phyloP scores from a whole-genome alignment of 2,329 filamentous ascomycete species.

The Westerdykella sp. region DNA sequence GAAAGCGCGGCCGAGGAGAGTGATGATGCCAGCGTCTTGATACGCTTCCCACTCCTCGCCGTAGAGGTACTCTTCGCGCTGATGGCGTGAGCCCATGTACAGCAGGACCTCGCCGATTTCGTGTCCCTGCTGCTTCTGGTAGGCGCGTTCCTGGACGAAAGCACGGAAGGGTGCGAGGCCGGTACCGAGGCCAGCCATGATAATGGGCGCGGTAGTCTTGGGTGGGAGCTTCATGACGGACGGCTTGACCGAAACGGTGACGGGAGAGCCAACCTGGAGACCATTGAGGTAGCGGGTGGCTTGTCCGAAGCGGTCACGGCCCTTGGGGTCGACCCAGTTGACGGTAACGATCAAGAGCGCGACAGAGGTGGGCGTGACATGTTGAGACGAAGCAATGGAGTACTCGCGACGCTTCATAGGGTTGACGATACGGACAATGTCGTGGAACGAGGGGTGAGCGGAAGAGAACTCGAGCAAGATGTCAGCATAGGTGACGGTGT shows the following conservation, averaged over 20 bases:
- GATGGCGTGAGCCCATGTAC: conserved; percentile 95
- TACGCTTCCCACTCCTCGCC: conserved; percentile 99
- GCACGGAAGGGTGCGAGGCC: conserved; percentile 98
- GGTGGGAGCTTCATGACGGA: conserved; percentile 98
- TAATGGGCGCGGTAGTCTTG: conserved; percentile 82
- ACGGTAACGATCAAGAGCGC: conserved; percentile 96
- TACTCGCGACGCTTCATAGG: conserved; percentile 97
- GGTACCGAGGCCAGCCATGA: conserved; percentile 98
- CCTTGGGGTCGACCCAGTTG: conserved; percentile 83
- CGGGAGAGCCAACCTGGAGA: conserved; percentile 66
- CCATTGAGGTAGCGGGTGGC: conserved; percentile 82
- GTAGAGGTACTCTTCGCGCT: conserved; percentile 97
- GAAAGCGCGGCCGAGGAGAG: conserved; percentile 86
- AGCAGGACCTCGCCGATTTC: conserved; percentile 87
- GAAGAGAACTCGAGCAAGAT: conserved; percentile 84
- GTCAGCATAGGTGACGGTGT: conserved; percentile 87
- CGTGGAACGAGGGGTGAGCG: conserved; percentile 80
- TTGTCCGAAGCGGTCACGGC: conserved; percentile 85
- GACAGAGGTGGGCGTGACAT: conserved; percentile 83
- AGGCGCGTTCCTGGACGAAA: conserved; percentile 95
- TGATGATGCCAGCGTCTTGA: conserved; percentile 90
- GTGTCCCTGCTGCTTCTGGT: conserved; percentile 96
- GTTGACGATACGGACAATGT: conserved; percentile 78
- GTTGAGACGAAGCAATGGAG: conserved; percentile 96
- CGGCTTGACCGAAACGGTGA: conserved; percentile 93